These are phyloP conservation scores for Datisca glomerata DNA, from an alignment of 306 rosid genomes.

Conservation along the genomic window DNA sequence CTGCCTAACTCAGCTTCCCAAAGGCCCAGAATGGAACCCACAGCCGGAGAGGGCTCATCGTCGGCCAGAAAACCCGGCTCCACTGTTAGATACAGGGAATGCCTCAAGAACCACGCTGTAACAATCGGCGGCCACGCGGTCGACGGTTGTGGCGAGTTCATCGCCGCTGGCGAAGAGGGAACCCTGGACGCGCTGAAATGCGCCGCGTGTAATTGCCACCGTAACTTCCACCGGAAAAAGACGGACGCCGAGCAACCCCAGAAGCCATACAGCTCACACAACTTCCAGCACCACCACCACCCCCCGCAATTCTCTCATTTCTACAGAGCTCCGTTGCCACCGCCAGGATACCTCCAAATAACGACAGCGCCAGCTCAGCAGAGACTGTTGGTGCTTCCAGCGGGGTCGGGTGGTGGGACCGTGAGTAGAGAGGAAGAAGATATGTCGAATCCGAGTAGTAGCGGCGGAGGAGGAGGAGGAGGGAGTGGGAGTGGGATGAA, in stretches of 20 bases:
- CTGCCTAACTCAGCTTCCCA: constrained; percentile 18
- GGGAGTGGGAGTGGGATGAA: constrained; percentile 35
- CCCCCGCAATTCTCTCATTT: constrained; percentile 21
- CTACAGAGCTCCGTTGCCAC: constrained; percentile 33
- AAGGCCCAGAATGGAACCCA: constrained; percentile 11
- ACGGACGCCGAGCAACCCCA: constrained; percentile 15
- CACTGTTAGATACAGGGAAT: constrained; percentile 48
- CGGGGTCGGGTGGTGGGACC: constrained; percentile 22
- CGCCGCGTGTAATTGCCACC: constrained; percentile 92
- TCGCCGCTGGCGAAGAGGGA: constrained; percentile 69
- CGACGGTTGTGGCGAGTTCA: constrained; percentile 82
- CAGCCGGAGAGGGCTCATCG: constrained; percentile 13
- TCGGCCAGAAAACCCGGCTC: constrained; percentile 15
- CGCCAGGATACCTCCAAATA: constrained; percentile 45
- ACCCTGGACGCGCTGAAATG: constrained; percentile 66
- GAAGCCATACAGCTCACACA: constrained; percentile 9
- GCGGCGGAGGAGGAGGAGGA: constrained; percentile 48
- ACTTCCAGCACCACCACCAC: constrained; percentile 20
- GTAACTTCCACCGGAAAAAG: constrained; percentile 80
- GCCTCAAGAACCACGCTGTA: constrained; percentile 77
- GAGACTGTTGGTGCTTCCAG: constrained; percentile 41
- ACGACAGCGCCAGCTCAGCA: constrained; percentile 26
- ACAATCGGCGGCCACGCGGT: constrained; percentile 59
- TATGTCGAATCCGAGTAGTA: constrained; percentile 64
- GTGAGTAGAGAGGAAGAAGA: constrained; percentile 51